Base-by-base conservation (phyloP, 495 filamentous ascomycete species). In the Tuber umbilicatum region DNA sequence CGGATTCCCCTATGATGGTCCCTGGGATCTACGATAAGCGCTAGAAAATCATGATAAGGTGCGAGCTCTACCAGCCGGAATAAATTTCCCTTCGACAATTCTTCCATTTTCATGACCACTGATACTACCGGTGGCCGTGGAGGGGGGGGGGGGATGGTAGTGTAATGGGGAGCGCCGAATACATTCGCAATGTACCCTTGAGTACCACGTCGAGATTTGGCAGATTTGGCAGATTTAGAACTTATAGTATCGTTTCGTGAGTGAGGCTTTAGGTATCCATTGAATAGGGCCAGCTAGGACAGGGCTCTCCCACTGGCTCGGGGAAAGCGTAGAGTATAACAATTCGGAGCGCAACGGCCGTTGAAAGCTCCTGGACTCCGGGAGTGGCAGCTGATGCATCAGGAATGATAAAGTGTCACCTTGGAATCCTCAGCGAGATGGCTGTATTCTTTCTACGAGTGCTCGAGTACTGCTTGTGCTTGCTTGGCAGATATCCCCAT, bases 1-100 rank as follows among this genome's bases (percentile, higher is more conserved):
- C 21, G 82, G 86, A 39, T 84, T 85, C 14, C 74, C 88, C 38
- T 85, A 88, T 70, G 73, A 75, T 16, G 83, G 67, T 73, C n/a
- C 74, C 71, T 64, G 19, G 3, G 16, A 35, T 35, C 2, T 19
- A 4, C 1, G 27, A 5, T 64, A 27, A 64, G 55, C 27, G 27
- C 17, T 31, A 35, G 14, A 17, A 17, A 64, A 64, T 19, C 14
- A 16, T 27, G 12, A 6, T 31, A 3, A 17, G 55, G 4, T 12
- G 7, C 1, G 14, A 35, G 27, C 14, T 27, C 35, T 35, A 64
- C 55, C 55, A n/a, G 60, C 40, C 10, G 45, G 69, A 35, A 71
- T 31, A 35, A 72, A 45, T 21, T 60, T 35, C 31, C 76, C 71
- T 41, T 55, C 41, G 27, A 74, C 60, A 38, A 85, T 74, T 79